Base-by-base conservation (phyloP, 805 yeast genomes). In the Pichia paraexigua region DNA sequence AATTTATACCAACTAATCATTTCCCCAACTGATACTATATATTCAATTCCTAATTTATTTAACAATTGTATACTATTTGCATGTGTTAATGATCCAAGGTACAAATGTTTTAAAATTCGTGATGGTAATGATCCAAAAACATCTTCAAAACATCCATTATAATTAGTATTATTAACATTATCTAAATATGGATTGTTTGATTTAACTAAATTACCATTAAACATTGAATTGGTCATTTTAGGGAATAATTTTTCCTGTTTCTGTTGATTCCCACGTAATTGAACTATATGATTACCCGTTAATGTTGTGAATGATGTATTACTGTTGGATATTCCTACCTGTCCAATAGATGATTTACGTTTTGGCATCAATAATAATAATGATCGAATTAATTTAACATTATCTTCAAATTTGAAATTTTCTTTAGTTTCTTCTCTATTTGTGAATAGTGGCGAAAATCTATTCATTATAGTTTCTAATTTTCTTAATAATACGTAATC, bases 1-100 rank as follows among this genome's bases (percentile, higher is more conserved):
- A 55, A 57, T 32, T 65, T 63, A 32, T 81, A 58, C 96, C 96
- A 90, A 2, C 76, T 70, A 9, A 86, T 68, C 12, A 71, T 69
- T 60, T 92, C 97, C 1, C 98, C 98, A 11, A 92, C 97, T 2
- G 94, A 83, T 15, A 92, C 82, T 13, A 92, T 76, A 52, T 86
- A 79, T 18, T 74, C 77, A 52, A 92, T 88, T 0, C 87, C 89
- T 13, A 92, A 68, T 50, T 75, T 75, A 28, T 70, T 66, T 50
- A 92, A 70, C 56, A 92, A 66, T 2, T 80, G 77, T 7, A 84
- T 74, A 56, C 82, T 79, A 51, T 81, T 82, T 5, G 97, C 97
- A 69, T 92, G 97, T 45, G 69, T 77, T 50, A 90, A 70, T 3
- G 94, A 83, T 0, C 98, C 98, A 49, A 92, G 71, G 61, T 90